phyloP scores from a whole-genome alignment of 1,139 yeast genomes.

The Nakaseomyces kungkrabaensis region DNA sequence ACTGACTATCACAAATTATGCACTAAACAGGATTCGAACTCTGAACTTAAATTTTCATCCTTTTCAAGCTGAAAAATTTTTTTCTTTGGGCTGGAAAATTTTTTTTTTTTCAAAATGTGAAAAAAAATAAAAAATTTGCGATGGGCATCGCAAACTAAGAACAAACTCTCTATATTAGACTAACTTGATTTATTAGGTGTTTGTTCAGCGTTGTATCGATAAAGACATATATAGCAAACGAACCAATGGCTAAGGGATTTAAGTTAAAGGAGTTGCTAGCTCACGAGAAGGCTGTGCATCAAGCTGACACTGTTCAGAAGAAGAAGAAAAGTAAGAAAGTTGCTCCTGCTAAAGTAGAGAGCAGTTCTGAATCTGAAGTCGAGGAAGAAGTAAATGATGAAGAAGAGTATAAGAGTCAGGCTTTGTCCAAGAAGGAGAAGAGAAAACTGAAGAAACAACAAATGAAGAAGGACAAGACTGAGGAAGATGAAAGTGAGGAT shows the following conservation, averaged over 20 bases:
- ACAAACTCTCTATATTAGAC: too few species aligned
- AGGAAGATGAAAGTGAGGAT: slow-evolving; percentile 20
- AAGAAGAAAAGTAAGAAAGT: slow-evolving; percentile 10
- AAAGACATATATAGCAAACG: too few species aligned
- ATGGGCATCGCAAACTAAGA: neutral
- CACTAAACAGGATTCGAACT: too few species aligned
- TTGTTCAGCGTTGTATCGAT: too few species aligned
- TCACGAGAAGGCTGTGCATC: slow-evolving; percentile 15
- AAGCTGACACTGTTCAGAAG: slow-evolving; percentile 14
- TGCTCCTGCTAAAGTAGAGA: too few species aligned
- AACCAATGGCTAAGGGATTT: slow-evolving; percentile 31
- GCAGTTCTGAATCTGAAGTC: slow-evolving; percentile 12
- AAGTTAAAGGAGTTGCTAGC: slow-evolving; percentile 29
- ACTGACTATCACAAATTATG: too few species aligned
- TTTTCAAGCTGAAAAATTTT: neutral
- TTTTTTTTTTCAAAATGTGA: neutral
- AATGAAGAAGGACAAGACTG: slow-evolving; percentile 1
- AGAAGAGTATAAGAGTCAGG: slow-evolving; percentile 39
- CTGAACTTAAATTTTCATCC: too few species aligned
- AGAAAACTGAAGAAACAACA: slow-evolving; percentile 50
- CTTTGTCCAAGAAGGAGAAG: slow-evolving; percentile 52
- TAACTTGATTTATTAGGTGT: too few species aligned
- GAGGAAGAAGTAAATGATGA: slow-evolving; percentile 13
- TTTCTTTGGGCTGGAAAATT: neutral
- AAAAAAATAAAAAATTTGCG: neutral